A percentile compares a stretch with the other conserved stretches of the same genome.
Conservation (phyloP, 1,139 yeast genomes). For the Magnusiomyces magnusii region DNA sequence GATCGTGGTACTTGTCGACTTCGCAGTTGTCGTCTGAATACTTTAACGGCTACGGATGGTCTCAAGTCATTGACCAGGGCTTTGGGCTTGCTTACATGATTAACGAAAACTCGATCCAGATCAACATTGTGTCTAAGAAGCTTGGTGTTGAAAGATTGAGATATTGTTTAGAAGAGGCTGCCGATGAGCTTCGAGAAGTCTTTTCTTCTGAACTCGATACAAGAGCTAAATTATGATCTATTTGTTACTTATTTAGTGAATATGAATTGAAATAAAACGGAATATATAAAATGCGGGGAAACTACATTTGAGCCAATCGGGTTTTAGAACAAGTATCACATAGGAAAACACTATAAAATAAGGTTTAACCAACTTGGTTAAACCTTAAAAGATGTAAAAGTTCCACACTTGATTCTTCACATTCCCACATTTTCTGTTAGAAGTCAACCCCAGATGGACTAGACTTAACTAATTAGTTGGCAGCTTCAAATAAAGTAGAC, state of each 20-base stretch:
- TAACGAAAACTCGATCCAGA: constrained; percentile 76
- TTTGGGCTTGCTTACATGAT: constrained; percentile 92
- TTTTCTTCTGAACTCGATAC: constrained; percentile 37
- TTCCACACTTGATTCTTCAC: too few relatives aligned
- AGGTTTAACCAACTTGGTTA: too few relatives aligned
- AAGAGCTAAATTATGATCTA: constrained; percentile 32
- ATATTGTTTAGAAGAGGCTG: constrained; percentile 67
- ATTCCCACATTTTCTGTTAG: too few relatives aligned
- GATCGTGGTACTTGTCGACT: constrained; percentile 80
- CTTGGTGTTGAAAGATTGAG: constrained; percentile 60
- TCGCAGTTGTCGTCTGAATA: constrained; percentile 85
- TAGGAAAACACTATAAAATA: too few relatives aligned
- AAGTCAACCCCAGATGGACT: too few relatives aligned
- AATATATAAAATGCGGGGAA: neutral
- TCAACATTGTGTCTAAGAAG: constrained; percentile 76
- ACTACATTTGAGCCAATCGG: too few relatives aligned
- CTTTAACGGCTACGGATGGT: constrained; percentile 95
- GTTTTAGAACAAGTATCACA: too few relatives aligned
- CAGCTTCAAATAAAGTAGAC: too few relatives aligned
- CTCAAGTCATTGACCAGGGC: constrained; percentile 92
- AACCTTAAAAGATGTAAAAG: too few relatives aligned
- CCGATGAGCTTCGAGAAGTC: constrained; percentile 70
- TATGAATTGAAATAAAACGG: neutral
- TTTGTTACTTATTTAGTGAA: too few relatives aligned
- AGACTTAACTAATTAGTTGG: too few relatives aligned